Base-by-base conservation (phyloP, 1,284 basidiomycete species). In the Pseudozyma flocculosa region DNA sequence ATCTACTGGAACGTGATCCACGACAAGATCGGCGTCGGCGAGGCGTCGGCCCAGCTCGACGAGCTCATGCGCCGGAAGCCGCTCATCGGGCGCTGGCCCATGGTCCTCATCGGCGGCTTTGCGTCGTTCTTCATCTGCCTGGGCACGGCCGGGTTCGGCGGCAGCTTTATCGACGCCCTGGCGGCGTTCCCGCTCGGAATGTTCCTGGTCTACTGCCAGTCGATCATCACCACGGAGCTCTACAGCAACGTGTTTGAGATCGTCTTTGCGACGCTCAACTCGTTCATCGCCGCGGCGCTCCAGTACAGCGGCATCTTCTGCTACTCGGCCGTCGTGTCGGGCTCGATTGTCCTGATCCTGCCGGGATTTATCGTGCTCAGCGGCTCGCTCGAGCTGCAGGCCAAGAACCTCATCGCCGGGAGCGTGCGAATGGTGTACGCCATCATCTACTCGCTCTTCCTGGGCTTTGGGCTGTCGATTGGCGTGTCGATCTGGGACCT, bases 221-320 rank as follows among this genome's bases (percentile, higher is more conserved):
- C 59, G 48, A 60, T 64, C 50, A 75, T 77, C 59, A 77, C 76
- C 32, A 75, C 76, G 10, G 89, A 92, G 78, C 80, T 95, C 36
- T 92, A 91, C 75, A 86, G 85, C 15, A 90, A 91, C 61, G 84
- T 90, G 26, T 91, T 92, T 68, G 92, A 93, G 84, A 90, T 92
- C 64, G 89, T 88, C 4, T 84, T 91, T 50, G 86, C 89, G 1
- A 88, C 85, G 3, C 79, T 92, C 75, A 90, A 88, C 73, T 83
- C 83, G 17, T 94, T 94, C 78, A 70, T 92, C 42, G 83, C 90
- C 17, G 61, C 74, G 8, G 75, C 64, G 1, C 57, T 76, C 26
- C 68, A 72, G 44, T 55, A 56, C 14, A 49, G 48, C 21, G 64
- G 68, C 38, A 81, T 83, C 48, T 88, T 93, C 60, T 94, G 92